These are phyloP conservation scores for Canna indica DNA, from an alignment of 176 grass and related monocot species.

Conservation along the genomic window DNA sequence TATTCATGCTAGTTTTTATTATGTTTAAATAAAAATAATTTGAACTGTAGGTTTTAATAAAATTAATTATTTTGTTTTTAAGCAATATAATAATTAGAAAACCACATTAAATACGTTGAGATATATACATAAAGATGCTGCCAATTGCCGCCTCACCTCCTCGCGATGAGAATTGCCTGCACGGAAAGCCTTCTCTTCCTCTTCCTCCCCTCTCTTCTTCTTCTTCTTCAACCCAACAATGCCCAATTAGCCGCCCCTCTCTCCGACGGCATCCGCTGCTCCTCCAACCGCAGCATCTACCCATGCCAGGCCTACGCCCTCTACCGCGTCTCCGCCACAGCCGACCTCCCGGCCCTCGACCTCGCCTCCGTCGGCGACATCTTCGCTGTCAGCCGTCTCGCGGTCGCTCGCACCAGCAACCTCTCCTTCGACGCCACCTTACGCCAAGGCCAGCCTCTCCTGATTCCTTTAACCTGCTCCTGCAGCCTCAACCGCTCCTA, in stretches of 20 bases:
- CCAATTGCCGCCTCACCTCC: no score
- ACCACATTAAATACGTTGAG: no score
- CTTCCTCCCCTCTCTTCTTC: slow-evolving; percentile 7
- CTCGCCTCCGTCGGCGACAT: slow-evolving; percentile 53
- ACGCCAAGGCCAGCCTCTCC: slow-evolving; percentile 39
- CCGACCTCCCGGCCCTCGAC: slow-evolving; percentile 23
- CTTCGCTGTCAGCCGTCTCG: slow-evolving; percentile 58
- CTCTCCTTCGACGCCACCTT: slow-evolving; percentile 27
- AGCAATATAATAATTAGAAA: no score
- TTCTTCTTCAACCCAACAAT: slow-evolving; percentile 21
- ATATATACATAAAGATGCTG: no score
- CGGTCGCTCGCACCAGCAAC: slow-evolving; percentile 74
- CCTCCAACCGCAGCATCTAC: slow-evolving; percentile 37
- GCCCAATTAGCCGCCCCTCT: slow-evolving; percentile 12
- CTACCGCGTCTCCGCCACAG: slow-evolving; percentile 38
- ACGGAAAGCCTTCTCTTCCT: neutral
- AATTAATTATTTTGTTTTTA: no score
- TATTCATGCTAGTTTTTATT: no score
- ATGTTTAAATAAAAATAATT: no score
- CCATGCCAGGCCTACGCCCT: slow-evolving; percentile 86
- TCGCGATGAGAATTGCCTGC: no score
- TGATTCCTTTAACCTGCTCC: slow-evolving; percentile 54
- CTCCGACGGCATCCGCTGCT: slow-evolving; percentile 61
- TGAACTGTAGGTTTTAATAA: no score
- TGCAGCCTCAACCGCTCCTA: slow-evolving; percentile 31